Evolutionary conservation across 2,329 filamentous ascomycete genomes (phyloP).

Genomic region (Microthyrium microscopicum): DNA sequence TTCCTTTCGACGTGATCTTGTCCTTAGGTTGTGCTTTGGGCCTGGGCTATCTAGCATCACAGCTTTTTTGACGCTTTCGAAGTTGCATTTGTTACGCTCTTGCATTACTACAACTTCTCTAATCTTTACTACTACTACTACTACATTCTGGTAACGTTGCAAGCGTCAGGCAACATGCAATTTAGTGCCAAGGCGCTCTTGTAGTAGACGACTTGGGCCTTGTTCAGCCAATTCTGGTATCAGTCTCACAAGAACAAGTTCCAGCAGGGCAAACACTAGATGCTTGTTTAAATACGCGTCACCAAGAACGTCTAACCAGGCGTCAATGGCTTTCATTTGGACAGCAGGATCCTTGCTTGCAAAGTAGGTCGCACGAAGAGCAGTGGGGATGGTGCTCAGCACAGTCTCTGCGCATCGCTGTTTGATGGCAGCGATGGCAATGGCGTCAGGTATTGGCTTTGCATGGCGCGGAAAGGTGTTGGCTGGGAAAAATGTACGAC

Average conservation of each 20-base stretch:
- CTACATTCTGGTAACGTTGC: slow-evolving; percentile 1
- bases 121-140: not conserved
- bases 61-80: too few species aligned
- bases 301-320: slow-evolving; percentile 55
- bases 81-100: too few species aligned
- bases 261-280: slow-evolving; percentile 65
- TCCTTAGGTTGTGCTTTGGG: too few species aligned
- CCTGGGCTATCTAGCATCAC: too few species aligned
- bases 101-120: not conserved
- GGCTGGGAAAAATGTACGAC: slow-evolving; percentile 71
- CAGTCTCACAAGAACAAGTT: slow-evolving; percentile 63
- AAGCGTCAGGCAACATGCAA: too few species aligned
- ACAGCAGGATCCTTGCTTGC: too few species aligned
- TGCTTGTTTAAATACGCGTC: slow-evolving; percentile 90
- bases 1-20: too few species aligned
- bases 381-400: slow-evolving; percentile 18
- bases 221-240: slow-evolving; percentile 70
- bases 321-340: slow-evolving; percentile 37
- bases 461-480: slow-evolving; percentile 57
- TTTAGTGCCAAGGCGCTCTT: slow-evolving; percentile 42
- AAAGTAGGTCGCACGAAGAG: slow-evolving; percentile 1
- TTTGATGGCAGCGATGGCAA: slow-evolving; percentile 45
- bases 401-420: slow-evolving; percentile 48
- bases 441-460: slow-evolving; percentile 40
- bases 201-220: slow-evolving; percentile 54